Base-by-base conservation (phyloP, 768 basidiomycete species). In the Suillus weaverae region DNA sequence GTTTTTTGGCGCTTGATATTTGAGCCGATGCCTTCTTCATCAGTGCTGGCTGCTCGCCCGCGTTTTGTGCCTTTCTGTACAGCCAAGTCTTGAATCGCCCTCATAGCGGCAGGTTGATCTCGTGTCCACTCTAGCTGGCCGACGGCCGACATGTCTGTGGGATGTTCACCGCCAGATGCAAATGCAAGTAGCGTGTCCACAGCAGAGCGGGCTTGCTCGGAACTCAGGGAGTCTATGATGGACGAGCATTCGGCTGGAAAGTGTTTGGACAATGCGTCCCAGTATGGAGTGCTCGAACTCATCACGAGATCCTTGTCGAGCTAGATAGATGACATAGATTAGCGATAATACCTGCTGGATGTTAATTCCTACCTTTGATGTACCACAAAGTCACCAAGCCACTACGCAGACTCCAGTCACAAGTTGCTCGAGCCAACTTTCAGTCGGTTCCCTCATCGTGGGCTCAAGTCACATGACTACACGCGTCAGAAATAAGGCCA, bases 171-270 rank as follows among this genome's bases (percentile, higher is more conserved):
- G 1, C 77, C 77, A 22, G 74, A 66, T 3, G 68, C 72, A 68
- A 78, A 79, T 18, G 68, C 54, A 36, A 78, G 69, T 11, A 79
- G 38, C 0, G 63, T 66, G 18, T 78, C 78, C 13, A 78, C 43
- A 20, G 35, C 18, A 2, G 48, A 30, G 3, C 69, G 63, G 0
- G 62, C 44, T 30, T 68, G 63, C 0, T 62, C 56, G 0, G 66
- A 69, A 20, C 35, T 64, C 38, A 69, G 46, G 0, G 70, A 39
- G 5, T 67, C 69, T 9, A 62, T 10, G 7, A 64, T 44, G 20
- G 60, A 56, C 1, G 66, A 60, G 18, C 67, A 59, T 51, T 64
- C 14, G 0, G 46, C 4, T 11, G 74, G 75, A 9, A 75, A 68
- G 67, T 72, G 74, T 0, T 51, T 1, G 0, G 66, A 54, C 30